These are phyloP conservation scores for Colletotrichum shisoi DNA, from an alignment of 2,329 filamentous ascomycete species.

Conservation along the genomic window DNA sequence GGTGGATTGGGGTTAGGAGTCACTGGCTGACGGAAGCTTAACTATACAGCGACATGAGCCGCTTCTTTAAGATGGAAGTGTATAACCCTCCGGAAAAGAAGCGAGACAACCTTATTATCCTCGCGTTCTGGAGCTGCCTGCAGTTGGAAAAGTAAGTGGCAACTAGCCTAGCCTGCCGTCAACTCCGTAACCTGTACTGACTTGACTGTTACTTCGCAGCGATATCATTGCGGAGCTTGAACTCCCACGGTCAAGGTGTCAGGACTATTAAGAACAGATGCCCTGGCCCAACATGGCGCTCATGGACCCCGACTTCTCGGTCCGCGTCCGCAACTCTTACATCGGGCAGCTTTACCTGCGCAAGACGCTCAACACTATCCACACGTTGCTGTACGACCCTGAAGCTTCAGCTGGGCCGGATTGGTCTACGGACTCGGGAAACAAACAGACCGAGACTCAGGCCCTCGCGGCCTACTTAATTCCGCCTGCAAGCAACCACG, in stretches of 20 bases:
- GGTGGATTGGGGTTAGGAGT: too few species aligned
- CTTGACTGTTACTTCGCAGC: constrained; percentile 53
- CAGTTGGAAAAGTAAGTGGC: constrained; percentile 80
- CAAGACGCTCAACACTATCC: constrained; percentile 70
- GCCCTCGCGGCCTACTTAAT: neutral
- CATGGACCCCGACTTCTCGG: constrained; percentile 54
- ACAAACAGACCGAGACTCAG: neutral
- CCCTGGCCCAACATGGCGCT: constrained; percentile 68
- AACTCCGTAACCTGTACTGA: constrained; percentile 28
- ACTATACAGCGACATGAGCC: constrained; percentile 56
- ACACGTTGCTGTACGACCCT: constrained; percentile 63
- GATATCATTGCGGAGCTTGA: constrained; percentile 90
- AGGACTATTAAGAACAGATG: constrained; percentile 70
- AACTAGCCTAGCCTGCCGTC: too few species aligned
- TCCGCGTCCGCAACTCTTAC: constrained; percentile 66
- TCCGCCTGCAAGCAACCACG: neutral
- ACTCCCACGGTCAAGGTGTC: constrained; percentile 66
- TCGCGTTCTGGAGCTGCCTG: constrained; percentile 92
- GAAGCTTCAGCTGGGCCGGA: too few species aligned
- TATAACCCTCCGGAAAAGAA: constrained; percentile 53
- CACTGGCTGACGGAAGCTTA: neutral
- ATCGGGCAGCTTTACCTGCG: constrained; percentile 69
- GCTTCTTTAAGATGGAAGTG: constrained; percentile 54
- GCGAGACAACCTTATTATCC: constrained; percentile 70
- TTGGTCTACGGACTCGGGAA: neutral